These are phyloP conservation scores for Coemansia furcata DNA, from an alignment of 192 early-diverging fungal species.

Conservation along the genomic window DNA sequence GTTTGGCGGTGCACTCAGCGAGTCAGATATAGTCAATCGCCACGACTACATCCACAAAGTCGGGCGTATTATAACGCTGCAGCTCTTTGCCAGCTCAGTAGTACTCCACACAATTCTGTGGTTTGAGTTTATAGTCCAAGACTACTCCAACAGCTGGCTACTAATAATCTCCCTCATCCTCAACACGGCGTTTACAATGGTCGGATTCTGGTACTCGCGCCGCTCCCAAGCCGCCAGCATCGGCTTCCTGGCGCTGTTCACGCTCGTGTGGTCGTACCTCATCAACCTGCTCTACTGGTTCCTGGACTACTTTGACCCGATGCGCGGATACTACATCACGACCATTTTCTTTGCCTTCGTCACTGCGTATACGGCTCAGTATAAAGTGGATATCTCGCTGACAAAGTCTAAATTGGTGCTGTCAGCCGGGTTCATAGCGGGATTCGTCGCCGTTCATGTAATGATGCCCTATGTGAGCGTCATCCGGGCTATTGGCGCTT, in stretches of 20 bases:
- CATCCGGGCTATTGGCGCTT: background rate
- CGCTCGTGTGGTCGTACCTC: background rate
- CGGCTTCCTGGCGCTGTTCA: background rate
- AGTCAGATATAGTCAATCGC: background rate
- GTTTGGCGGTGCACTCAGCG: background rate
- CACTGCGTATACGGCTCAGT: background rate
- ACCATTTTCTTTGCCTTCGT: background rate
- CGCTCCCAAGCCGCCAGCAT: background rate
- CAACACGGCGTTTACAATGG: background rate
- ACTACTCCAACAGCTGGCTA: conserved; percentile 1
- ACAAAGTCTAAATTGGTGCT: background rate
- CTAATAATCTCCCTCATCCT: background rate
- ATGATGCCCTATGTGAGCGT: background rate
- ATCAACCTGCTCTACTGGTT: background rate
- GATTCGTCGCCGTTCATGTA: background rate
- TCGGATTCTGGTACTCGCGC: background rate
- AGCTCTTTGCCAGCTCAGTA: background rate
- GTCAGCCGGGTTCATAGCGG: background rate
- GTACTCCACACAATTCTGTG: background rate
- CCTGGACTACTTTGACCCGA: background rate
- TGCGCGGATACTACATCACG: background rate
- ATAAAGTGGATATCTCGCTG: background rate
- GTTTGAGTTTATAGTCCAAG: background rate
- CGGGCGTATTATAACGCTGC: background rate
- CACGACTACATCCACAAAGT: conserved; percentile 1